phyloP scores from a whole-genome alignment of 768 basidiomycete genomes.

The Psilocybe azurescens region DNA sequence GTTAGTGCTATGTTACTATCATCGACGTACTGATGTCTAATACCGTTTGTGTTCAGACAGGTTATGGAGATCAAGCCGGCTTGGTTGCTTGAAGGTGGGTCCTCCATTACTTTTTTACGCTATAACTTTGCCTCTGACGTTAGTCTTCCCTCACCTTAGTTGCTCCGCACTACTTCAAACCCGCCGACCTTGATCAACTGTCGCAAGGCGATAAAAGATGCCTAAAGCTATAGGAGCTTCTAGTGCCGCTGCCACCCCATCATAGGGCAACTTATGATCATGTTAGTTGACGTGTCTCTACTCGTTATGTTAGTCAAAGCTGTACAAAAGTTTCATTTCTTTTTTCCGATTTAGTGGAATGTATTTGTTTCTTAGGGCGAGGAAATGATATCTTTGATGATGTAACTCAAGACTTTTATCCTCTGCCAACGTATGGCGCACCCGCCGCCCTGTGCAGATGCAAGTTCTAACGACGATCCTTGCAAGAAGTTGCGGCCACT shows the following conservation, averaged over 20 bases:
- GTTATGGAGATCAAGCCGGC: slow-evolving; percentile 97
- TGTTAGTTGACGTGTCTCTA: not conserved
- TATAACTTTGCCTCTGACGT: not conserved
- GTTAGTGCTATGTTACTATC: slow-evolving; percentile 35
- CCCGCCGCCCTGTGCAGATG: slow-evolving; percentile 29
- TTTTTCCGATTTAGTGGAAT: not conserved
- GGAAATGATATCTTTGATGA: not conserved
- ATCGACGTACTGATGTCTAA: not conserved
- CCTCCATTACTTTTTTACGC: not conserved
- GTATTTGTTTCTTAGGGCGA: not conserved
- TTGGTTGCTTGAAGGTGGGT: slow-evolving; percentile 90
- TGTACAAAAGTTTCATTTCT: not conserved
- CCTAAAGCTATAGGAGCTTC: slow-evolving; percentile 74
- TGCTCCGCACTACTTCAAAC: slow-evolving; percentile 96
- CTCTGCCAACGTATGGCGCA: slow-evolving; percentile 36
- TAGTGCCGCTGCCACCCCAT: slow-evolving; percentile 31
- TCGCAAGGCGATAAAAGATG: slow-evolving; percentile 91
- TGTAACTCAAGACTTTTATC: slow-evolving; percentile 16
- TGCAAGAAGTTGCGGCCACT: not conserved
- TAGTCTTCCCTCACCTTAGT: slow-evolving; percentile 51
- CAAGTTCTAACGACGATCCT: not conserved
- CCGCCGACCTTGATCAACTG: slow-evolving; percentile 79
- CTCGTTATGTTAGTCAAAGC: not conserved
- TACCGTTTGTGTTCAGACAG: slow-evolving; percentile 55
- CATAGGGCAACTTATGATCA: slow-evolving; percentile 7